Conservation (phyloP, 2,329 filamentous ascomycete genomes). For the Periconia sp. region DNA sequence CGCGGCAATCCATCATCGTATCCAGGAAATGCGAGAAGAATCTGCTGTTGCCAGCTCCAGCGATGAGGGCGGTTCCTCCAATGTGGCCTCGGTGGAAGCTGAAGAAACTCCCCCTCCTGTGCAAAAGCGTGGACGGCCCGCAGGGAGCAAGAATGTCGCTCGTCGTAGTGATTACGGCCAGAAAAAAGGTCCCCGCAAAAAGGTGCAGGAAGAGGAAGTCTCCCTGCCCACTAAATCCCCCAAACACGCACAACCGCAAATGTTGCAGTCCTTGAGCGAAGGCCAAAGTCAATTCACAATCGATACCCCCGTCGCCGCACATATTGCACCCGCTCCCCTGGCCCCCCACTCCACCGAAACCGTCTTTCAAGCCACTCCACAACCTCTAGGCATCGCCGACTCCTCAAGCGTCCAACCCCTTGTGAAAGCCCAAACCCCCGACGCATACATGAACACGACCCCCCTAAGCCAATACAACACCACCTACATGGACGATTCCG, state of each 20-base stretch:
- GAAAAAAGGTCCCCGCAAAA: slow-evolving; percentile 52
- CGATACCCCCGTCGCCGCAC: slow-evolving; percentile 26
- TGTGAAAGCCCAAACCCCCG: slow-evolving; percentile 28
- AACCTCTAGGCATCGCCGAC: slow-evolving; percentile 26
- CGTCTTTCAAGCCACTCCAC: slow-evolving; percentile 39
- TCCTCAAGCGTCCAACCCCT: slow-evolving; percentile 15
- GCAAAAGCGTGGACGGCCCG: slow-evolving; percentile 39
- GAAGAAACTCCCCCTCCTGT: slow-evolving; percentile 26
- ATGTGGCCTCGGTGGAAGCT: slow-evolving; percentile 24
- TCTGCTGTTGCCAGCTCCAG: slow-evolving; percentile 39
- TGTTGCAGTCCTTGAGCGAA: slow-evolving; percentile 40
- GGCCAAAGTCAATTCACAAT: slow-evolving; percentile 42
- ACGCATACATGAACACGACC: slow-evolving; percentile 39
- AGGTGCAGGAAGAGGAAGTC: slow-evolving; percentile 24
- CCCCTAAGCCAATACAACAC: slow-evolving; percentile 37
- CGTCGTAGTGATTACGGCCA: slow-evolving; percentile 51
- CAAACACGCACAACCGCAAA: slow-evolving; percentile 25
- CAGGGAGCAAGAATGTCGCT: slow-evolving; percentile 51
- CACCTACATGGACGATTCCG: slow-evolving; percentile 27
- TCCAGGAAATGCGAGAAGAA: slow-evolving; percentile 50
- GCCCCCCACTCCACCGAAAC: slow-evolving; percentile 33
- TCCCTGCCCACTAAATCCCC: slow-evolving; percentile 22
- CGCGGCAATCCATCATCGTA: slow-evolving; percentile 44
- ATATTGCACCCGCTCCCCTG: slow-evolving; percentile 16
- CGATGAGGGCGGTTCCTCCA: slow-evolving; percentile 38